Percentiles rank a stretch among this genome's conserved stretches.
phyloP scores from a whole-genome alignment of 2,329 filamentous ascomycete genomes.

The Fusarium virguliforme region DNA sequence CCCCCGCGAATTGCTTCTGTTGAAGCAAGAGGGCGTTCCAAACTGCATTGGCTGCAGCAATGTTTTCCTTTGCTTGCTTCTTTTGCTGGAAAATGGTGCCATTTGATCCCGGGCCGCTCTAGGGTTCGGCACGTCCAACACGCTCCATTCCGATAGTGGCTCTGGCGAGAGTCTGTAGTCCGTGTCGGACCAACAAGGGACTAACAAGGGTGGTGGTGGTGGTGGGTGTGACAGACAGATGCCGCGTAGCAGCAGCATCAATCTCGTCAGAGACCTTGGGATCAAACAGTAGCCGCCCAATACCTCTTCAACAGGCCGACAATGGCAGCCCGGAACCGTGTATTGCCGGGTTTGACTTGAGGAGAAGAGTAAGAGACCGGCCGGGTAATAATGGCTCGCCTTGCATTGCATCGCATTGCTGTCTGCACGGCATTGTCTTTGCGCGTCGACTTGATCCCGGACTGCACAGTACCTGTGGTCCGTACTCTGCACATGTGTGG shows the following conservation, averaged over 20 bases:
- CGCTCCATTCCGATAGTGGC: constrained; percentile 16
- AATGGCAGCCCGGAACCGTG: constrained; percentile 4
- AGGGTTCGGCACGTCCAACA: constrained; percentile 20
- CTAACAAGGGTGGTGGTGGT: constrained; percentile 1
- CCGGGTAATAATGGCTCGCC: constrained; percentile 34
- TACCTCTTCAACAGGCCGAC: constrained; percentile 17
- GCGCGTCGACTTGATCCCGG: constrained; percentile 13
- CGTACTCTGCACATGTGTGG: constrained; percentile 29
- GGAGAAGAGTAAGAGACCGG: constrained; percentile 18
- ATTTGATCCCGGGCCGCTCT: constrained; percentile 32
- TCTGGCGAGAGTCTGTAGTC: constrained; percentile 10
- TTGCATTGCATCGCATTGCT: constrained; percentile 19
- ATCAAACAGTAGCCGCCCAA: constrained; percentile 34
- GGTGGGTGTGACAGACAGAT: constrained; percentile 21
- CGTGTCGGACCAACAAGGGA: constrained; percentile 19
- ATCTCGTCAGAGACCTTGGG: constrained; percentile 27
- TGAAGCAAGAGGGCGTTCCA: constrained; percentile 27
- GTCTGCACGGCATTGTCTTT: constrained; percentile 28
- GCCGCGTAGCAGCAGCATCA: constrained; percentile 9
- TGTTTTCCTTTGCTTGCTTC: constrained; percentile 44
- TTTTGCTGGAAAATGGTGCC: constrained; percentile 45
- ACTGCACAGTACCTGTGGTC: constrained; percentile 21
- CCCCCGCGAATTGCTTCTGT: constrained; percentile 47
- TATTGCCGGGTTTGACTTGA: constrained; percentile 13
- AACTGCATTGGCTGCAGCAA: constrained; percentile 42